Percentiles rank a stretch among this genome's conserved stretches.
Evolutionary conservation across 805 yeast species (phyloP).

Genomic region (Teunomyces barrocoloradensis): DNA sequence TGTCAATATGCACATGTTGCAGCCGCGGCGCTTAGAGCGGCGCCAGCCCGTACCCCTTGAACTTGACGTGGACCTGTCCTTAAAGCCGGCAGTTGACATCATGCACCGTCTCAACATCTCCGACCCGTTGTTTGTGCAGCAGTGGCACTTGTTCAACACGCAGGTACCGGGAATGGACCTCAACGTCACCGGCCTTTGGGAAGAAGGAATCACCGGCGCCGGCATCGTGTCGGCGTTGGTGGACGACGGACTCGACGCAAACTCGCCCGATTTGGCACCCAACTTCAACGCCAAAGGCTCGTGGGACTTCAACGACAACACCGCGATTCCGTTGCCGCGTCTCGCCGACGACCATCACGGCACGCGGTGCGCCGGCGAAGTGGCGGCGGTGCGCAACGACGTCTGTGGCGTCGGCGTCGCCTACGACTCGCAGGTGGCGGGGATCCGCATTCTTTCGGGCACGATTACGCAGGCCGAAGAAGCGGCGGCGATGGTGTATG

Average conservation of each 20-base stretch:
- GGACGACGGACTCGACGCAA: constrained; percentile 92
- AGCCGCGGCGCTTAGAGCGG: constrained; percentile 50
- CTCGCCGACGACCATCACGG: constrained; percentile 88
- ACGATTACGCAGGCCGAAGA: constrained; percentile 81
- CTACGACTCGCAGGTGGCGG: constrained; percentile 78
- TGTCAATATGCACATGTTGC: constrained; percentile 46
- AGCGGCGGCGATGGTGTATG: constrained; percentile 83
- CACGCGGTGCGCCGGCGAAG: constrained; percentile 96
- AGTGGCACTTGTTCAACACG: constrained; percentile 91
- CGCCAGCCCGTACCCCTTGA: constrained; percentile 54
- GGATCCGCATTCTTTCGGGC: constrained; percentile 84
- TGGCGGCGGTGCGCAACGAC: constrained; percentile 84
- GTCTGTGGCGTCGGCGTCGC: constrained; percentile 98
- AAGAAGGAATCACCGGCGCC: constrained; percentile 71
- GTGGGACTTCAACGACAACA: constrained; percentile 87
- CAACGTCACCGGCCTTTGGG: constrained; percentile 85
- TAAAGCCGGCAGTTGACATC: constrained; percentile 45
- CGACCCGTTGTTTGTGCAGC: constrained; percentile 81
- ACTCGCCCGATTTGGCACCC: constrained; percentile 65
- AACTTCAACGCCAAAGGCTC: constrained; percentile 79
- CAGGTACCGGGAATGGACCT: constrained; percentile 76
- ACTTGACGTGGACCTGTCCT: constrained; percentile 47
- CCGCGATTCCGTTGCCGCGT: constrained; percentile 73
- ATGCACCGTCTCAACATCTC: constrained; percentile 55
- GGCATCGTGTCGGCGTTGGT: constrained; percentile 85